Evolutionary conservation across 2,329 filamentous ascomycete genomes (phyloP), one percentile per base, ranked within the genome.

Genomic region (Paradendryphiella salina): DNA sequence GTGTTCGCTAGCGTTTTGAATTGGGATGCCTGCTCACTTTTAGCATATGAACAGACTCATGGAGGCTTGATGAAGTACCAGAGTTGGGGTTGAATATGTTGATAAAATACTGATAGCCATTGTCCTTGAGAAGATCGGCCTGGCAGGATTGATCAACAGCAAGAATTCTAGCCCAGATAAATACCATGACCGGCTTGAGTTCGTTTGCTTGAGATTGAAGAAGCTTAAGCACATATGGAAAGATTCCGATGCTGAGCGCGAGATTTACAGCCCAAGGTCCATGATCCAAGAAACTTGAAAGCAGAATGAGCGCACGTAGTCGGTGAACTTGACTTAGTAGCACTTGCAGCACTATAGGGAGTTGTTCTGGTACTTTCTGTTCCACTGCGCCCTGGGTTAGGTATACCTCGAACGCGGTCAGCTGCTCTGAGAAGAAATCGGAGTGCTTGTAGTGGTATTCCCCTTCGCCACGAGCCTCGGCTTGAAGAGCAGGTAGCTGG

Each of bases 231-330:
- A 99, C 94, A 69, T 99, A 99, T 0, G 94, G 94, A 73, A 99
- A 99, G 56, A 99, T 99, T 18, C 94, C 94, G 55, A 99, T 99
- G 73, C 92, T 96, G 13, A 99, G 81, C 13, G 94, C 94, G 33
- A 99, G 84, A 71, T 97, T 94, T n/a, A 99, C 94, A 23, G 94
- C 95, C 94, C 94, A 99, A 0, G 94, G 94, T 0, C 94, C 94
- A 32, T 97, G 82, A 66, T 99, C 94, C 15, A 99, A 79, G 73
- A 99, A 99, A 60, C 91, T 90, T 50, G 92, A 94, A 0, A 99
- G 81, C 5, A 99, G 78, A 44, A 99, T 95, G 56, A 99, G 80
- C 13, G 94, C 94, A 41, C 94, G 83, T 20, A 99, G 84, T 61
- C 94, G 82, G 71, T 99, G 94, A 52, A 96, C 92, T 72, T 99